Conservation (phyloP, 1,284 basidiomycete genomes). For the Amylostereum chailletii region DNA sequence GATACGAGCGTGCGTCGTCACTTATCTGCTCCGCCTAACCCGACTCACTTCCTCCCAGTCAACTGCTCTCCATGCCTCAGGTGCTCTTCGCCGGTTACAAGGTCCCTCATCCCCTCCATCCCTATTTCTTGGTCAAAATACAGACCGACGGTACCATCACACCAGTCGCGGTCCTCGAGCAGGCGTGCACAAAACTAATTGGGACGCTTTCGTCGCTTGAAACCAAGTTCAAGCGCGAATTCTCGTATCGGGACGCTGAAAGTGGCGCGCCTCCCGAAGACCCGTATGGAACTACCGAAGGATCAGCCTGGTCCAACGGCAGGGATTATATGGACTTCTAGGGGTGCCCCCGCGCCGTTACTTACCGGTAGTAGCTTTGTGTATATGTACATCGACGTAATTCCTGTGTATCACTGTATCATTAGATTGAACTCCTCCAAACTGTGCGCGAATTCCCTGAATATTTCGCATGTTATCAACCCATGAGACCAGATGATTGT, state of each 20-base stretch:
- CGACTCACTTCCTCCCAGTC: conserved; percentile 35
- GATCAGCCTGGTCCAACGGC: conserved; percentile 30
- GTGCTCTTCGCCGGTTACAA: conserved; percentile 97
- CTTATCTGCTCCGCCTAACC: background rate
- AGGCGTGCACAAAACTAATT: conserved; percentile 81
- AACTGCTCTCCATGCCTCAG: conserved; percentile 78
- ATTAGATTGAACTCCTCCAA: no score
- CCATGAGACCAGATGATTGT: no score
- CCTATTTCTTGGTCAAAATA: conserved; percentile 89
- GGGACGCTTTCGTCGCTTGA: conserved; percentile 62
- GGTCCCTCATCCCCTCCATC: conserved; percentile 93
- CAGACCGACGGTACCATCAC: conserved; percentile 89
- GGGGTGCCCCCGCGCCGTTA: conserved; percentile 1
- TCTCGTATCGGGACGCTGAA: conserved; percentile 64
- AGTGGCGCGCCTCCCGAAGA: conserved; percentile 39
- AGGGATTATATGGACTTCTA: conserved; percentile 67
- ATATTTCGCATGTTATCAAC: no score
- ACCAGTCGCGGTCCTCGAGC: conserved; percentile 78
- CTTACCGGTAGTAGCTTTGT: conserved; percentile 2
- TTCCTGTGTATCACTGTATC: conserved; percentile 3
- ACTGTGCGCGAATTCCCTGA: no score
- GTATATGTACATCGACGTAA: conserved; percentile 5
- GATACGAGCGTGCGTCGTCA: conserved; percentile 75
- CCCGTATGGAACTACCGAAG: conserved; percentile 44
- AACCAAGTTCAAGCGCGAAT: conserved; percentile 69